Base-by-base conservation (phyloP, 768 basidiomycete species). In the Lyophyllum atratum region DNA sequence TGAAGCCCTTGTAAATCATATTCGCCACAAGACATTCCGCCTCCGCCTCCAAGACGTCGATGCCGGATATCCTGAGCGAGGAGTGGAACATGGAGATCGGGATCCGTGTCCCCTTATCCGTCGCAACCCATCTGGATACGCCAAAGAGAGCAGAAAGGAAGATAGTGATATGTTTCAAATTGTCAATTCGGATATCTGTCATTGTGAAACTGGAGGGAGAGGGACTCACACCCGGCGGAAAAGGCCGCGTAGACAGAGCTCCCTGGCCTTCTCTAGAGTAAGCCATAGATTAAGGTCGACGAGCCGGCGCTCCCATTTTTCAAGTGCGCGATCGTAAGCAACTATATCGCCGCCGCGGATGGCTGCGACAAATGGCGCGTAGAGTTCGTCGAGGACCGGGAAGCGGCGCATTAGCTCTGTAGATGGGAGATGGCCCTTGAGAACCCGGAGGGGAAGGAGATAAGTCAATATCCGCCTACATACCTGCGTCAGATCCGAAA, bases 1-100 rank as follows among this genome's bases (percentile, higher is more conserved):
- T 88, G 70, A 87, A 92, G 19, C 91, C 92, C 74, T 89, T 92
- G 76, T 89, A 94, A 43, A 98, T 91, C 92, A 96, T 90, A 68
- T 95, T 95, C 26, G 95, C 94, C 8, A 97, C 85, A 50, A 95
- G 82, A 70, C 95, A 97, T 71, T 98, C 95, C 2, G 92, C 92
- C 70, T 96, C 95, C 62, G 91, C 94, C 58, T 78, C 68, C 8
- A 85, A 78, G 22, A 91, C 84, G 11, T 86, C 82, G 57, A 85
- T 80, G 2, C 89, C 90, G 3, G 90, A 87, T 55, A 93, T 72
- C 50, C 75, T 76, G 48, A 96, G 75, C 5, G 90, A 88, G n/a
- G 77, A 76, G 66, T 89, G 88, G 73, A 98, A 95, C 74, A 90
- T 83, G 2, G 83, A 77, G 49, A 97, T 82, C 0, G 92, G 88